Evolutionary conservation across 495 filamentous ascomycete species (phyloP), one percentile per base, ranked within the genome.

Genomic region (Darksidea phi): DNA sequence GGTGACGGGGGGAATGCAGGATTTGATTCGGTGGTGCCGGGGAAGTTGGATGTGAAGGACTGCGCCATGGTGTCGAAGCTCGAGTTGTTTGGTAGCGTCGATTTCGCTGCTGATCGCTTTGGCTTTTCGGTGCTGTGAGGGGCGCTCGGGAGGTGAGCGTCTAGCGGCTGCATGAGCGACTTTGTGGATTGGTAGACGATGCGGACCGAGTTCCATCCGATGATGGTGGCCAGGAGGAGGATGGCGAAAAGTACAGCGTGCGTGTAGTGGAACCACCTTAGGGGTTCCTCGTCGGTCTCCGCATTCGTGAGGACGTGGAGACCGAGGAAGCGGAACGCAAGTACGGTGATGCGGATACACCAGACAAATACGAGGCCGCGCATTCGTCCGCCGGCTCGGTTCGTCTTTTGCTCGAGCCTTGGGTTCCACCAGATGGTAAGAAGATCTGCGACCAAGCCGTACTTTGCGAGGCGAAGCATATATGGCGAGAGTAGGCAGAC

Each of bases 381-480:
- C 54, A 92, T 81, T 54, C 86, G 83, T 25, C 79, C 84, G 41
- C 77, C 79, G 63, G 84, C 79, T 21, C 86, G 84, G 53, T 80
- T 78, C n/a, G 84, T 74, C 66, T 84, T 84, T 61, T 86, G 74
- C 59, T 80, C 78, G 67, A 90, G 77, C 54, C 80, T 81, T 6
- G 88, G 88, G 62, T 91, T 92, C 87, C 89, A 95, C 83, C 87
- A 91, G 12, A 85, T 70, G 1, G 86, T 80, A 6, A 82, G 63
- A 24, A 86, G 61, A 23, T 81, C 83, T 1, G 80, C 72, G 20
- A 79, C 59, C 24, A 87, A 74, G 15, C 79, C 74, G 74, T 70
- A 61, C 34, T 67, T 78, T 60, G 73, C 84, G 58, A 65, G 52
- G 10, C 38, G 23, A 32, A 57, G 11, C 18, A 59, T 25, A 3